Evolutionary conservation across 1,284 basidiomycete genomes (phyloP).

Genomic region (Rhodotorula sp.): DNA sequence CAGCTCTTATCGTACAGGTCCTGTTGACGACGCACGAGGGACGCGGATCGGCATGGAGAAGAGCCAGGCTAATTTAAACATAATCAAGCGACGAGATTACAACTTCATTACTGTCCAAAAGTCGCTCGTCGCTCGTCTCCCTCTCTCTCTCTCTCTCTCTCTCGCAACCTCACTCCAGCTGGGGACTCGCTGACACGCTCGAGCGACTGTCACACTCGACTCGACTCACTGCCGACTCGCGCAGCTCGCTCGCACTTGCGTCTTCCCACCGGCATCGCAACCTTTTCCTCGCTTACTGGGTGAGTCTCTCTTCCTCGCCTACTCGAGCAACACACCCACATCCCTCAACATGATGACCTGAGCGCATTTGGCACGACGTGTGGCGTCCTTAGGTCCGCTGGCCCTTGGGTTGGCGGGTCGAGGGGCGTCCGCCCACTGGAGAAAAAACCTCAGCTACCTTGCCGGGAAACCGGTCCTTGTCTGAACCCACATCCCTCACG

Average conservation of each 20-base stretch:
- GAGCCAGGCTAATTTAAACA: too few species aligned
- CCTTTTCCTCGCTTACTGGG: constrained; percentile 1
- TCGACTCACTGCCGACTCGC: too few species aligned
- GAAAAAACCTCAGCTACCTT: constrained; percentile 32
- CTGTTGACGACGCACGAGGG: too few species aligned
- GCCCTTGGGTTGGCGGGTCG: constrained; percentile 5
- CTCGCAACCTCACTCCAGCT: not conserved
- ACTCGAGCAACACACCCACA: not conserved
- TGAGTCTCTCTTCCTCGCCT: not conserved
- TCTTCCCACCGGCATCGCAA: not conserved
- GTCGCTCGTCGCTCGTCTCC: too few species aligned
- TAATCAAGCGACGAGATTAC: too few species aligned
- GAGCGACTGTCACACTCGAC: too few species aligned
- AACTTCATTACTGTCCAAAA: too few species aligned
- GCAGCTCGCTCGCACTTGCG: too few species aligned
- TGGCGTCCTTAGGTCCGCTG: constrained; percentile 7
- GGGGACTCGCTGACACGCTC: too few species aligned
- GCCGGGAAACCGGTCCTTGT: constrained; percentile 29
- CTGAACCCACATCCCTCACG: constrained; percentile 8
- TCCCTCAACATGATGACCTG: constrained; percentile 26
- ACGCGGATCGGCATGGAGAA: too few species aligned
- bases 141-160: not conserved
- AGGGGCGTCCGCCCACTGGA: constrained; percentile 22
- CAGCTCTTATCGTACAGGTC: too few species aligned
- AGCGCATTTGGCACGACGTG: constrained; percentile 33